Evolutionary conservation across 2,329 filamentous ascomycete genomes (phyloP), one percentile per base, ranked within the genome.

Genomic region (Stylonectria norvegica): DNA sequence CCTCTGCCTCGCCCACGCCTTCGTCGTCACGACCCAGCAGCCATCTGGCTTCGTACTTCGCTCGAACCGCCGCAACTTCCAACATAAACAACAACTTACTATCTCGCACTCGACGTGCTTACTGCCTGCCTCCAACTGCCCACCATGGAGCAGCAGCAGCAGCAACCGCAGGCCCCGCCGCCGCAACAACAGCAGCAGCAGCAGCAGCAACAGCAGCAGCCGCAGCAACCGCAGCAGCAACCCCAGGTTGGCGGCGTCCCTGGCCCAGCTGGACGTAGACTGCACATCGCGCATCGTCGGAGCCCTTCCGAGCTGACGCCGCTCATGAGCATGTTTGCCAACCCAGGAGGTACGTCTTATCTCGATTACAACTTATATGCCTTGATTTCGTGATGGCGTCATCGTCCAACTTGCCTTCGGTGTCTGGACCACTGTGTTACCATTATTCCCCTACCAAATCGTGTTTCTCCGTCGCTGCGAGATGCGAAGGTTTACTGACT

Each of bases 261-360:
- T 64, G 89, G 89, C 57, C 87, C 88, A 60, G 71, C 84, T 64
- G 89, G 89, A 62, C 89, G 91, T 64, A 85, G 90, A 66, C 81
- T 97, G 66, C 90, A 97, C 73, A 96, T 97, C 70, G 91, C 91
- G 61, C 91, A 97, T 75, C 86, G 91, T 64, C 85, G 91, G 69
- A 96, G 89, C 72, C 93, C 91, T 52, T 97, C 93, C 56, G 93
- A 97, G 77, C 77, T 97, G 68, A 97, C 91, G 44, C 93, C 91
- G 52, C 74, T 97, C 68, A 94, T 97, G 87, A 95, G 89, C 89
- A 88, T 81, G 88, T 89, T 79, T 67, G 67, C 74, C 52, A 79
- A 77, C 51, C 75, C 76, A 53, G 74, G 73, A 67, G 82, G 80
- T 84, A 73, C 76, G 79, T 76, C 20, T 6, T 14, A 79, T 76